A percentile compares a stretch with the other conserved stretches of the same genome.
These are phyloP conservation scores for Olyra latifolia DNA, from an alignment of 176 grass and related monocot genomes.

Conservation along the genomic window DNA sequence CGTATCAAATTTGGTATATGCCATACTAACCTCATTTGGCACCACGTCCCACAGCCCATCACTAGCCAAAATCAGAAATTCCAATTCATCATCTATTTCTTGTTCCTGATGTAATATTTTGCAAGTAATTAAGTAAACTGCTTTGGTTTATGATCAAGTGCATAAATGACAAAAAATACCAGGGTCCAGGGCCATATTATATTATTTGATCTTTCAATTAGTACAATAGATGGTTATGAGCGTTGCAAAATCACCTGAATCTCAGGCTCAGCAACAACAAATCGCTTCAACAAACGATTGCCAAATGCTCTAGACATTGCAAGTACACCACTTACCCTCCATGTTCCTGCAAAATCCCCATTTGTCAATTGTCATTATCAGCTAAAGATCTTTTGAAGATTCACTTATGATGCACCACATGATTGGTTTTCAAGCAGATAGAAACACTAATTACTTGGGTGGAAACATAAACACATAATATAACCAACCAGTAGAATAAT, in stretches of 20 bases:
- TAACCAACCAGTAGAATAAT: background rate
- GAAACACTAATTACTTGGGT: background rate
- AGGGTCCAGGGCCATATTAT: background rate
- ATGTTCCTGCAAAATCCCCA: conserved; percentile 85
- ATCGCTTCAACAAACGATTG: conserved; percentile 89
- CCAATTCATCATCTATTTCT: conserved; percentile 67
- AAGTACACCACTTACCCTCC: conserved; percentile 91
- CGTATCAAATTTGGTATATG: conserved; percentile 6
- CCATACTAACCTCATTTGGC: conserved; percentile 67
- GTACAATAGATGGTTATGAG: conserved; percentile 26
- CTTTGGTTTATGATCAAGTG: background rate
- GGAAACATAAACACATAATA: background rate
- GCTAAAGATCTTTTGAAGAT: conserved; percentile 9
- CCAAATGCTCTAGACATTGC: conserved; percentile 99
- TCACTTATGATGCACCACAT: background rate
- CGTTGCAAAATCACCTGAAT: conserved; percentile 63
- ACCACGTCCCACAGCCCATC: conserved; percentile 90
- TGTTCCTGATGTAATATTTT: conserved; percentile 60
- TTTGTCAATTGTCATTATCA: conserved; percentile 38
- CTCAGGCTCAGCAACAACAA: conserved; percentile 93
- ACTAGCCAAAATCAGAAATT: conserved; percentile 90
- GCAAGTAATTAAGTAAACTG: conserved; percentile 16
- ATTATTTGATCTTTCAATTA: background rate
- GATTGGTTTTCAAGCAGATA: conserved; percentile 14
- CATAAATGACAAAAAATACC: conserved; percentile 6